Evolutionary conservation across 768 basidiomycete species (phyloP).

Genomic region (Pleurotus tuber-regium): DNA sequence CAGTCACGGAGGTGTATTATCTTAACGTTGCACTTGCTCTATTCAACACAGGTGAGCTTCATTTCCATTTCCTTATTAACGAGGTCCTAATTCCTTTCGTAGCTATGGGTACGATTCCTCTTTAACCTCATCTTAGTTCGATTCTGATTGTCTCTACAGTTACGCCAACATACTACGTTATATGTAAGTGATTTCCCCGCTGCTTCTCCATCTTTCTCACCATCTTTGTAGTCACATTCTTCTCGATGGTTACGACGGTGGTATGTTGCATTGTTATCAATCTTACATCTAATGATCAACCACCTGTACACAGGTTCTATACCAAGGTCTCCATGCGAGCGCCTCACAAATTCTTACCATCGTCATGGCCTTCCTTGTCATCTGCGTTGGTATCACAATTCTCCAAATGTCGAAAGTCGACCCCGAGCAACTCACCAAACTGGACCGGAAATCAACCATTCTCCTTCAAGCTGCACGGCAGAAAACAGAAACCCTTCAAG

Average conservation of each 20-base stretch:
- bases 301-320: slow-evolving; percentile 58
- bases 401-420: slow-evolving; percentile 97
- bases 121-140: slow-evolving; percentile 10
- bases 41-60: slow-evolving; percentile 78
- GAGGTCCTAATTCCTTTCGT: slow-evolving; percentile 15
- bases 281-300: background rate
- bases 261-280: slow-evolving; percentile 35
- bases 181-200: slow-evolving; percentile 47
- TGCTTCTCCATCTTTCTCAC: background rate
- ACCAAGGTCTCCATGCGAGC: slow-evolving; percentile 82
- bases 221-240: slow-evolving; percentile 64
- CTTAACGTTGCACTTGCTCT: slow-evolving; percentile 94
- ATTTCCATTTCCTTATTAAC: background rate
- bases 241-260: slow-evolving; percentile 80
- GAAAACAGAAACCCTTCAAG: slow-evolving; percentile 66
- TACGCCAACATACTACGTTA: slow-evolving; percentile 85
- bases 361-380: slow-evolving; percentile 88
- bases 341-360: slow-evolving; percentile 83
- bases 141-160: slow-evolving; percentile 41
- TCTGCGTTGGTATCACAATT: slow-evolving; percentile 90
- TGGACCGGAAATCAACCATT: slow-evolving; percentile 89
- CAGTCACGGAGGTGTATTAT: slow-evolving; percentile 91
- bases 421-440: slow-evolving; percentile 69
- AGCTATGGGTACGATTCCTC: slow-evolving; percentile 60
- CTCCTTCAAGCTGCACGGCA: slow-evolving; percentile 82